Percentiles rank a stretch among this genome's conserved stretches.
Evolutionary conservation across 768 basidiomycete genomes (phyloP).

Genomic region (Trametes cinnabarina): DNA sequence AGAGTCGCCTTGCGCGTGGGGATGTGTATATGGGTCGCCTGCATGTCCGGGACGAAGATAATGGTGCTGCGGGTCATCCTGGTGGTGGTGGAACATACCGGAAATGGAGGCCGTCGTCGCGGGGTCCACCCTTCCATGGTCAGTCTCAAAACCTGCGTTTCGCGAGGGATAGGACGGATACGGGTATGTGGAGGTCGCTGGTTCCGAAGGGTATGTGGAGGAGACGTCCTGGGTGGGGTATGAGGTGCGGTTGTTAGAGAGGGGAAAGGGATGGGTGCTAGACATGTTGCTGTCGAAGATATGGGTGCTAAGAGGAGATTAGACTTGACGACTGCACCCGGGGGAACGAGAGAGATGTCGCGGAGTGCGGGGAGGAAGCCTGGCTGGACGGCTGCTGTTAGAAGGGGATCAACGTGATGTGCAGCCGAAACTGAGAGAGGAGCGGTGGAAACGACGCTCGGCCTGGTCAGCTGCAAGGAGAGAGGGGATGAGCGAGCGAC

Average conservation of each 20-base stretch:
- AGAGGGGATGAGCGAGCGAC: constrained; percentile 11
- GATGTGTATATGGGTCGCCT: constrained; percentile 7
- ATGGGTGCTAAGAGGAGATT: constrained; percentile 5
- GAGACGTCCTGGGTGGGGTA: constrained; percentile 7
- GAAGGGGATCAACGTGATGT: background rate
- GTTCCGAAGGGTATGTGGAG: constrained; percentile 7
- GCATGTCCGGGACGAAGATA: constrained; percentile 5
- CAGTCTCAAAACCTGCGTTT: constrained; percentile 6
- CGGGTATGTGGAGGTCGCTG: background rate
- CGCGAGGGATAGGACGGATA: constrained; percentile 10
- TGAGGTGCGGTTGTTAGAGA: constrained; percentile 17
- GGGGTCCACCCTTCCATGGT: constrained; percentile 13
- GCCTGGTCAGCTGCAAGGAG: background rate
- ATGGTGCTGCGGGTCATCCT: constrained; percentile 16
- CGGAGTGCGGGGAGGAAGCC: constrained; percentile 10
- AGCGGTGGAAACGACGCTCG: background rate
- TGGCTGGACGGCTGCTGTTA: constrained; percentile 12
- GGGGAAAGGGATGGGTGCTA: constrained; percentile 10
- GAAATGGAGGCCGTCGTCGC: constrained; percentile 14
- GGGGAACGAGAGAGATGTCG: background rate
- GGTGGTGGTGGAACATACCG: constrained; percentile 19
- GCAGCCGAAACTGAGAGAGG: background rate
- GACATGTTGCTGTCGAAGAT: constrained; percentile 7
- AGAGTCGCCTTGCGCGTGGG: background rate
- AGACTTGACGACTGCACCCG: constrained; percentile 16